These are phyloP conservation scores for Elsinoe fawcettii DNA, from an alignment of 2,329 filamentous ascomycete genomes.

Conservation along the genomic window DNA sequence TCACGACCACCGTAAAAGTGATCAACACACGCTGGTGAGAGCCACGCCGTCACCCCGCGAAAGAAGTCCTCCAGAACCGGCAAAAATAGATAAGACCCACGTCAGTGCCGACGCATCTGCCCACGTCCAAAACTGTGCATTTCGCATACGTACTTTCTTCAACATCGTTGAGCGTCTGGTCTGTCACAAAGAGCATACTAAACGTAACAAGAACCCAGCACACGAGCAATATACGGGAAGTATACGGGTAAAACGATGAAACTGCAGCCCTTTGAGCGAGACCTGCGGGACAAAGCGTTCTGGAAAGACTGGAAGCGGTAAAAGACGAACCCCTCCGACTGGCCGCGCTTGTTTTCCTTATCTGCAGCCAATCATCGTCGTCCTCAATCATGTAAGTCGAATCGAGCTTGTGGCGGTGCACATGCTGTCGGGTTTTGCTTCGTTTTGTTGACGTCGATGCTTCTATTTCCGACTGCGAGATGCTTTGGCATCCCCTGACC, in stretches of 20 bases:
- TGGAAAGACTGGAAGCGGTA: slow-evolving; percentile 13
- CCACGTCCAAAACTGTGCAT: too few species aligned
- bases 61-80: not conserved
- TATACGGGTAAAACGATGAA: slow-evolving; percentile 1
- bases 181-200: slow-evolving; percentile 3
- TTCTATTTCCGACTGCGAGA: slow-evolving; percentile 4
- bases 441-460: not conserved
- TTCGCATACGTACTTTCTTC: not conserved
- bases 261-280: not conserved
- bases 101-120: not conserved
- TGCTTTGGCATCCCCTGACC: not conserved
- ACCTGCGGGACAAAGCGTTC: not conserved
- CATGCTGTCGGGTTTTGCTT: not conserved
- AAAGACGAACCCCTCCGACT: not conserved
- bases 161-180: not conserved
- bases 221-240: slow-evolving; percentile 3
- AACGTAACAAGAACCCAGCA: slow-evolving; percentile 12
- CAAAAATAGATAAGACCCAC: slow-evolving; percentile 9
- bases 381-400: slow-evolving; percentile 8
- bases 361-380: slow-evolving; percentile 11
- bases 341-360: slow-evolving; percentile 8
- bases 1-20: not conserved
- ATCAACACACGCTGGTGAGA: not conserved
- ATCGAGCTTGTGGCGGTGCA: slow-evolving; percentile 14
- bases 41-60: slow-evolving; percentile 11